A percentile compares a stretch with the other conserved stretches of the same genome.
Conservation (phyloP, 2,329 filamentous ascomycete species). For the Sordariomycetes sp. region DNA sequence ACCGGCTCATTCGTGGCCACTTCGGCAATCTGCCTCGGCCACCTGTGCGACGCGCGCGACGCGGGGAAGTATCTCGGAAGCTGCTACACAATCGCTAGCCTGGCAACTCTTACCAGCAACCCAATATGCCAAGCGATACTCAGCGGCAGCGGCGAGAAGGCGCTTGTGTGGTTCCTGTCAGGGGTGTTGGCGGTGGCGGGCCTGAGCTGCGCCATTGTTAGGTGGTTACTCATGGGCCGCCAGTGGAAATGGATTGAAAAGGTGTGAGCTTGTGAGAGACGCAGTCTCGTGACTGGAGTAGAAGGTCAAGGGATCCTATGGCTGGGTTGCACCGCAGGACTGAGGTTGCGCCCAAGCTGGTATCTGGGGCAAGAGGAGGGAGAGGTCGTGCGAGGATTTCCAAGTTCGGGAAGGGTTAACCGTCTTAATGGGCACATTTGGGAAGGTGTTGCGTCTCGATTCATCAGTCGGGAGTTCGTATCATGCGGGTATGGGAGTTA, state of each 20-base stretch:
- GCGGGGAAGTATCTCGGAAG: slow-evolving; percentile 40
- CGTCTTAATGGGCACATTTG: too few species aligned
- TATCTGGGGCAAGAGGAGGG: too few species aligned
- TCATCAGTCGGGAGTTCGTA: too few species aligned
- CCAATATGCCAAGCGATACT: slow-evolving; percentile 7
- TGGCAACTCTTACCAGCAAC: slow-evolving; percentile 10
- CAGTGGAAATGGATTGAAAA: slow-evolving; percentile 1
- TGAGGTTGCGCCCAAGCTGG: too few species aligned
- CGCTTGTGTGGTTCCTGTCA: background rate
- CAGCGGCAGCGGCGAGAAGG: background rate
- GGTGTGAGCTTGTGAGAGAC: background rate
- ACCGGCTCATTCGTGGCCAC: slow-evolving; percentile 67
- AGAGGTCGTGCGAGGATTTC: too few species aligned
- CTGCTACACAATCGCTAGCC: slow-evolving; percentile 13
- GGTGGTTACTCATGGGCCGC: background rate
- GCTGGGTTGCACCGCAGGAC: too few species aligned
- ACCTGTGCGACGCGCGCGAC: slow-evolving; percentile 62
- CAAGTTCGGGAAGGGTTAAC: too few species aligned
- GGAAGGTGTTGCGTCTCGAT: too few species aligned
- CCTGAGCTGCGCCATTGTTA: background rate
- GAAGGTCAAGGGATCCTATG: too few species aligned
- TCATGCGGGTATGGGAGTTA: too few species aligned
- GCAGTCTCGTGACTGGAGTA: too few species aligned
- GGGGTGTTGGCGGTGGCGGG: background rate
- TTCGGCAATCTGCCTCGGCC: slow-evolving; percentile 68